phyloP scores from a whole-genome alignment of 768 basidiomycete species.

The Crassisporium funariophilum region DNA sequence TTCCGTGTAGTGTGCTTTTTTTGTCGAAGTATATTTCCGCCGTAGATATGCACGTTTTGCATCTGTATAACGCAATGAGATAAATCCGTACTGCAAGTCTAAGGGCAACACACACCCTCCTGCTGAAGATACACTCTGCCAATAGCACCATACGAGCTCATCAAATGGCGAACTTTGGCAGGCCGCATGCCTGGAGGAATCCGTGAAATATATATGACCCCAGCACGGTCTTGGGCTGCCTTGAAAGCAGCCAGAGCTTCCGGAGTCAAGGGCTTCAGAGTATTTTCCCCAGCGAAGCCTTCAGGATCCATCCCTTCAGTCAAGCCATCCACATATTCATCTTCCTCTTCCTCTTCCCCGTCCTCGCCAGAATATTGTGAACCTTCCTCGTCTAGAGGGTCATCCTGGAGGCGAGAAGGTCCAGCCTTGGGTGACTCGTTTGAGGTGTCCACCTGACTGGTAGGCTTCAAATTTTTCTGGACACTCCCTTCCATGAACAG shows the following conservation, averaged over 20 bases:
- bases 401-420: slow-evolving; percentile 15
- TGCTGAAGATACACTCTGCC: slow-evolving; percentile 92
- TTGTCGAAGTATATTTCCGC: slow-evolving; percentile 78
- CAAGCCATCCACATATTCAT: slow-evolving; percentile 28
- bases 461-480: neutral
- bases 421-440: slow-evolving; percentile 14
- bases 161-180: slow-evolving; percentile 90
- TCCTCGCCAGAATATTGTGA: slow-evolving; percentile 16
- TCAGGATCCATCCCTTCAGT: slow-evolving; percentile 57
- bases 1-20: slow-evolving; percentile 88
- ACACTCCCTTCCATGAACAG: neutral
- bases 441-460: neutral
- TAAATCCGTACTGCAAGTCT: neutral
- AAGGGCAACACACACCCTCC: slow-evolving; percentile 61
- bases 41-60: slow-evolving; percentile 86
- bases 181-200: slow-evolving; percentile 99
- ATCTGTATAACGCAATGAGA: slow-evolving; percentile 45
- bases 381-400: slow-evolving; percentile 1
- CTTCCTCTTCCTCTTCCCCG: slow-evolving; percentile 27
- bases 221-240: slow-evolving; percentile 72
- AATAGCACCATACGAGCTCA: slow-evolving; percentile 87
- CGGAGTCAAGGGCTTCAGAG: slow-evolving; percentile 71
- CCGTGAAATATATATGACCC: slow-evolving; percentile 92
- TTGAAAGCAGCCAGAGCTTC: slow-evolving; percentile 79
- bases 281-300: slow-evolving; percentile 62